Evolutionary conservation across 2,329 filamentous ascomycete species (phyloP), one percentile per base, ranked within the genome.

Genomic region (Fusarium sulawesiense): DNA sequence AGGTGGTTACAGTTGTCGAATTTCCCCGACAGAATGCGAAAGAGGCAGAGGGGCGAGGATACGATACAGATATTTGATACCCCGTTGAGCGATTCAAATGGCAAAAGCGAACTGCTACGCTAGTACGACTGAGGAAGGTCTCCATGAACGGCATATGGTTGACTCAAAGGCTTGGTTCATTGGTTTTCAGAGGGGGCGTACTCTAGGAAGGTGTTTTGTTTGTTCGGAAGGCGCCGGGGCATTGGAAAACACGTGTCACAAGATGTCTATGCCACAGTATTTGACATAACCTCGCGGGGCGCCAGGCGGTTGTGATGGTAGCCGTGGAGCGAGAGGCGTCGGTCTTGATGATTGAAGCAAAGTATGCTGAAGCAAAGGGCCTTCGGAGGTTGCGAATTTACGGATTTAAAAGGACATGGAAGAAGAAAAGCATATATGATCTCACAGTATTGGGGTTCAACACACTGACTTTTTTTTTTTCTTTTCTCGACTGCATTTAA

Each of bases 401-500:
- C 60, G 55, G 51, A 60, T 14, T 32, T 56, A 41, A 71, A 73
- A 67, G 65, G 55, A 67, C 49, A 64, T 58, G 67, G 68, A 64
- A 55, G 66, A 73, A 68, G 73, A 76, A 74, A 71, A 75, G 63
- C 48, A 66, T 29, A 66, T 29, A 55, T 61, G 37, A 68, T 72
- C 72, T 61, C 68, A 75, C 72, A 59, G 62, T 61, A 70, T 67
- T 70, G 51, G 73, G 57, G 66, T 61, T 71, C 40, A 61, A 56
- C 51, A 72, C 48, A 64, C 48, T 56, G 56, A 53, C 67, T 72
- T 60, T 48, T 66, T 42, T 30, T 25, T 25, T 25, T 25, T 25
- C 23, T 25, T 57, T 30, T 72, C 70, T 73, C 51, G 50, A 66
- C 62, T 75, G 74, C 74, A 76, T 76, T 74, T 69, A 51, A 60